These are phyloP conservation scores for Rhizophagus clarus DNA, from an alignment of 192 early-diverging fungal genomes.

Conservation along the genomic window DNA sequence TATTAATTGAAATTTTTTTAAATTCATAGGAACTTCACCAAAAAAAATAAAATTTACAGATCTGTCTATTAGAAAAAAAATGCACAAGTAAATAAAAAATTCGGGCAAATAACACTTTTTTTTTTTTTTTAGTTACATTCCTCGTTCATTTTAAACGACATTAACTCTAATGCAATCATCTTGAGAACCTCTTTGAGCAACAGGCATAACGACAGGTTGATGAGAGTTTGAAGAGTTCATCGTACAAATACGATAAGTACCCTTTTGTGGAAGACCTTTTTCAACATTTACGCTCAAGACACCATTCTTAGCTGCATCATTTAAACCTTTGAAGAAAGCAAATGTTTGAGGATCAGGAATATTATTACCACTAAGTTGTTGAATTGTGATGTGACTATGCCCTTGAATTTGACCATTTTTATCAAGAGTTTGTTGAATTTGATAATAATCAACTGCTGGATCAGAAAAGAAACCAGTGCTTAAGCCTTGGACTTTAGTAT, in stretches of 20 bases:
- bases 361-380: neutral
- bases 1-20: too few relatives aligned
- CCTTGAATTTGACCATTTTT: neutral
- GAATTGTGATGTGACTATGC: constrained; percentile 3
- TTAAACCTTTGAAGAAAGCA: constrained; percentile 22
- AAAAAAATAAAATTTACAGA: too few relatives aligned
- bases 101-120: too few relatives aligned
- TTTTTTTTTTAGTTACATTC: too few relatives aligned
- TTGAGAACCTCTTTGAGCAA: constrained; percentile 33
- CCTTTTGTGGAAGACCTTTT: neutral
- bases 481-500: too few relatives aligned
- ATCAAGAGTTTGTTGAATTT: neutral
- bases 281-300: neutral
- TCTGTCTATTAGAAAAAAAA: too few relatives aligned
- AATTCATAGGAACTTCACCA: too few relatives aligned
- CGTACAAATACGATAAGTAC: constrained; percentile 23
- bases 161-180: constrained; percentile 30
- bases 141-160: neutral
- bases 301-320: neutral
- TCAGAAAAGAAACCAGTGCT: too few relatives aligned
- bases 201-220: constrained; percentile 31
- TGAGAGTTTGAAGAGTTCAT: constrained; percentile 1
- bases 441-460: neutral
- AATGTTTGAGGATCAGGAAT: neutral
- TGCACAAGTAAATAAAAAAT: too few relatives aligned